Evolutionary conservation across 495 filamentous ascomycete species (phyloP), one percentile per base, ranked within the genome.

Genomic region (Aspergillus incahuasiensis): DNA sequence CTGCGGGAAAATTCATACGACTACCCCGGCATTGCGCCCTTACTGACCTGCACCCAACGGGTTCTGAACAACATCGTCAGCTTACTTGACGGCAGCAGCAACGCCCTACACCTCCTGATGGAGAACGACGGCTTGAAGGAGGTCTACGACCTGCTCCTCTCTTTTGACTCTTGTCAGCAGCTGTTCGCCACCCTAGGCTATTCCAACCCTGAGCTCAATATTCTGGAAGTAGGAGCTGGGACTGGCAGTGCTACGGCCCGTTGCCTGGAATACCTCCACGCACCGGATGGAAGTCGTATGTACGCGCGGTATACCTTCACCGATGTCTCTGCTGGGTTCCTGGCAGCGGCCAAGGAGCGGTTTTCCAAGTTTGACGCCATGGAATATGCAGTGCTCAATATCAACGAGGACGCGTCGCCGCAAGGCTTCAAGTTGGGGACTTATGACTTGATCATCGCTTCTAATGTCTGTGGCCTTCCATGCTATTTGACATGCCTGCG

Each of bases 361-460:
- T 76, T 82, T 38, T 56, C 58, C 35, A 45, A 69, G 0, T 63
- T 57, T 5, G 56, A 54, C 0, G 65, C 68, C 32, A 75, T 84
- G 53, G 63, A 74, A 0, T 83, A 68, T 48, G 60, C 62, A 30
- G 56, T 62, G 5, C 56, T 83, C 0, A 73, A 62, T 45, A 56
- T 62, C 24, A 68, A 71, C 15, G 46, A 68, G 28, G 75, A 81
- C 53, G 75, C 77, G 0, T 21, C 55, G 0, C 51, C 65, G 16
- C 82, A 85, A 56, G 81, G 79, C 1, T 79, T 82, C 40, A 60
- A 74, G 19, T 35, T 50, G 2, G 68, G 56, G 2, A 55, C 48
- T 0, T 85, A 77, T 62, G 82, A 85, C 57, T 48, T 85, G 9
- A 62, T 85, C 6, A 64, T 84, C 22, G 80, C 79, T 0, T 63